Evolutionary conservation across 257 asterid genomes (phyloP).

Genomic region (Capsicum pubescens): DNA sequence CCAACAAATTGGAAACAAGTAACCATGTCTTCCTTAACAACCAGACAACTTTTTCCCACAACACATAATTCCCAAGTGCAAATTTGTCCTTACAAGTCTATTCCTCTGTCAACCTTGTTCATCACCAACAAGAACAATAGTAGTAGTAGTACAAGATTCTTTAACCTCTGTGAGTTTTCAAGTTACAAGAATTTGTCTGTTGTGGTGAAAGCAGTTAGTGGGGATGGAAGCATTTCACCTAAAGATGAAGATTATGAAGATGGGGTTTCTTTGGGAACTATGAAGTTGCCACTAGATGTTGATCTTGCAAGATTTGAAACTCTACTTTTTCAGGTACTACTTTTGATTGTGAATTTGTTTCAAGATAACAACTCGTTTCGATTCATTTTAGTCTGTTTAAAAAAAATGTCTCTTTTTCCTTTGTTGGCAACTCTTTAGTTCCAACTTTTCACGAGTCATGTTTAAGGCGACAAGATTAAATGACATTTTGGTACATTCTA

Average conservation of each 20-base stretch:
- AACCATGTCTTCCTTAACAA: constrained; percentile 56
- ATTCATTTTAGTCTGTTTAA: too few relatives aligned
- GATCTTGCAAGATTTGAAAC: constrained; percentile 78
- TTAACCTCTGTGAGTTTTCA: constrained; percentile 30
- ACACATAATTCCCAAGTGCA: constrained; percentile 37
- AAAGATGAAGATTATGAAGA: constrained; percentile 47
- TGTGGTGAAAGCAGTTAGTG: constrained; percentile 50
- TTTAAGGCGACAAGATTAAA: too few relatives aligned
- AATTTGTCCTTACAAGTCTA: constrained; percentile 28
- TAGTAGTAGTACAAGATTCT: constrained; percentile 34
- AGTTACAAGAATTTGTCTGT: constrained; percentile 30
- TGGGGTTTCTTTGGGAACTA: constrained; percentile 84
- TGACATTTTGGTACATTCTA: too few relatives aligned
- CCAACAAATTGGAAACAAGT: neutral
- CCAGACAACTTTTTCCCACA: constrained; percentile 45
- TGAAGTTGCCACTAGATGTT: constrained; percentile 76
- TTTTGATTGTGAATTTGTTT: neutral
- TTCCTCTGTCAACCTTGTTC: constrained; percentile 38
- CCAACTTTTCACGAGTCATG: too few relatives aligned
- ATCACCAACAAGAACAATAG: constrained; percentile 26
- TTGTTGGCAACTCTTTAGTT: too few relatives aligned
- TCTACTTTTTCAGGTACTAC: constrained; percentile 79
- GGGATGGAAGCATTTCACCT: constrained; percentile 37
- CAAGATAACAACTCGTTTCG: neutral
- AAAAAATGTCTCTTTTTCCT: too few relatives aligned